Conservation (phyloP, 208 protist species). For the Wallacemonas sp. region DNA sequence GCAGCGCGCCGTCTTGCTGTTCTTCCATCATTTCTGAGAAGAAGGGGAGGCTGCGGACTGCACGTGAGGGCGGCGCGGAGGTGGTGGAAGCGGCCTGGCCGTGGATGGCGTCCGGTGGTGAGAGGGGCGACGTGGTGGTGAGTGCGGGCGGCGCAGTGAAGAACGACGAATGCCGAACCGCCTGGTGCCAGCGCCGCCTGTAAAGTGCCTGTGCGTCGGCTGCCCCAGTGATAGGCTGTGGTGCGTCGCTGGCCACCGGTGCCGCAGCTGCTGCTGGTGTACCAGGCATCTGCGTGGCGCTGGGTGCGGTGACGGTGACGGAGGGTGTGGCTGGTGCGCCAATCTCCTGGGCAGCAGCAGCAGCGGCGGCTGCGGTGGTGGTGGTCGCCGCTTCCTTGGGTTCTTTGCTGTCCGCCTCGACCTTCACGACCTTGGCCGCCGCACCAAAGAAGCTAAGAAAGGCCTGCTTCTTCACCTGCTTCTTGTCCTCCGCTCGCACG, state of each 20-base stretch:
- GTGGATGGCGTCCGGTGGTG: not conserved
- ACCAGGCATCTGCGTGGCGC: no score
- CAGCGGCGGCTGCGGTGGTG: not conserved
- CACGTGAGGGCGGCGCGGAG: not conserved
- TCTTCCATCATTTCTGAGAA: slow-evolving; percentile 42
- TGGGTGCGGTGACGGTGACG: no score
- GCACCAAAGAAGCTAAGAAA: slow-evolving; percentile 38
- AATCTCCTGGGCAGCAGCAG: no score
- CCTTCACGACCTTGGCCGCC: slow-evolving; percentile 7
- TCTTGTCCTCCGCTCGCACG: not conserved
- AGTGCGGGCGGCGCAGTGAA: not conserved
- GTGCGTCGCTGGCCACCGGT: not conserved
- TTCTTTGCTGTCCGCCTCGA: not conserved
- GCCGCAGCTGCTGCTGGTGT: slow-evolving; percentile 3
- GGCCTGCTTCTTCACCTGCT: slow-evolving; percentile 11
- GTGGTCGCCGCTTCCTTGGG: not conserved
- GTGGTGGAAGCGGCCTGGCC: not conserved
- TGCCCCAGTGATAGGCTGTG: not conserved
- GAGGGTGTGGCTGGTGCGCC: no score
- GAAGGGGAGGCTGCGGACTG: slow-evolving; percentile 21
- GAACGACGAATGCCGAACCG: not conserved
- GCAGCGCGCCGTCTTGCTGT: slow-evolving; percentile 18
- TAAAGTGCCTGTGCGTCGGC: not conserved
- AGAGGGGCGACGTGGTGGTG: not conserved
- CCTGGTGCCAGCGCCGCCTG: slow-evolving; percentile 5